Conservation (phyloP, 179 eudicot species). For the Carnegiea gigantea region DNA sequence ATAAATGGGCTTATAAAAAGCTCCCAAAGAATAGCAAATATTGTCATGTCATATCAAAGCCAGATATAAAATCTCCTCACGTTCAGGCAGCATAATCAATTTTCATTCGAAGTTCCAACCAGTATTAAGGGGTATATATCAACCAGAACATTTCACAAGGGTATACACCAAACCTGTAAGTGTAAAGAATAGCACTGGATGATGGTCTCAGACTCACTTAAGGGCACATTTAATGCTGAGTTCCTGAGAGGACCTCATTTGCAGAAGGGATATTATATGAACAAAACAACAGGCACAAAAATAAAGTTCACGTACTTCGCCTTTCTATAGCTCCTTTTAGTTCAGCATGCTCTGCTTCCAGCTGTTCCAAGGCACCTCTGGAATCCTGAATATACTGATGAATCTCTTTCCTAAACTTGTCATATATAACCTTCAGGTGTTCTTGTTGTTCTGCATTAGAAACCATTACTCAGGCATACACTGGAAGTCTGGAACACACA, state of each 20-base stretch:
- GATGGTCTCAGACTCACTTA: background rate
- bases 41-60: background rate
- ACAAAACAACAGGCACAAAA: background rate
- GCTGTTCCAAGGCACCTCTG: slow-evolving; percentile 55
- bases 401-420: slow-evolving; percentile 67
- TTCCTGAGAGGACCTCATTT: background rate
- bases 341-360: slow-evolving; percentile 60
- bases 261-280: background rate
- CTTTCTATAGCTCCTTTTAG: slow-evolving; percentile 56
- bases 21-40: background rate
- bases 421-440: slow-evolving; percentile 53
- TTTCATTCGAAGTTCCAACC: background rate
- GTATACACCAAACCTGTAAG: background rate
- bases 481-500: background rate
- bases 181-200: background rate
- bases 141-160: background rate
- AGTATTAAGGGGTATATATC: background rate
- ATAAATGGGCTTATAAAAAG: background rate
- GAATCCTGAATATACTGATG: slow-evolving; percentile 58
- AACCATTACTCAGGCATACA: slow-evolving; percentile 16
- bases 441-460: slow-evolving; percentile 65
- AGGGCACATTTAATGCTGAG: background rate
- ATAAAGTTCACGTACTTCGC: slow-evolving; percentile 51
- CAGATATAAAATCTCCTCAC: background rate
- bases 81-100: background rate